A percentile compares a stretch with the other conserved stretches of the same genome.
Evolutionary conservation across 441 rosid species (phyloP).

Genomic region (Caryocar brasiliense): DNA sequence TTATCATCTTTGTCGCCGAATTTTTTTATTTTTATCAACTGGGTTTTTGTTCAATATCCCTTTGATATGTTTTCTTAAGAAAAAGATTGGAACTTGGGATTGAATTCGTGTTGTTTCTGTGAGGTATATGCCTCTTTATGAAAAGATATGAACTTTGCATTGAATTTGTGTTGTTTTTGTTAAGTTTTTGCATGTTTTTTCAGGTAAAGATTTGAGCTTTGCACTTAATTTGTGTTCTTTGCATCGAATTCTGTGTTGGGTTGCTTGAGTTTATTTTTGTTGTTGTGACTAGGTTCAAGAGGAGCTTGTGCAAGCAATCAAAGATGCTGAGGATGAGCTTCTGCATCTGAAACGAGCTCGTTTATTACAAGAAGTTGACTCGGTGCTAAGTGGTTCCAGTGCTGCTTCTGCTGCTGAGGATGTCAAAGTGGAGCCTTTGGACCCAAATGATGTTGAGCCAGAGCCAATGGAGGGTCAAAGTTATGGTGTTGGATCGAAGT

Average conservation of each 20-base stretch:
- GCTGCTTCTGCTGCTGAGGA: slow-evolving; percentile 15
- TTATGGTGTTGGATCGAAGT: slow-evolving; percentile 50
- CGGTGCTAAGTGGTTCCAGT: slow-evolving; percentile 19
- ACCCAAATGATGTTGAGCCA: slow-evolving; percentile 33
- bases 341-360: slow-evolving; percentile 71
- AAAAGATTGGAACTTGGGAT: too few species aligned
- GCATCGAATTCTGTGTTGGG: neutral
- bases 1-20: too few species aligned
- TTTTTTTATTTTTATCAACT: too few species aligned
- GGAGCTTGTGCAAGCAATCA: slow-evolving; percentile 59
- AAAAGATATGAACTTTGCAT: too few species aligned
- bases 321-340: slow-evolving; percentile 78
- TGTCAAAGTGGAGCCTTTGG: slow-evolving; percentile 41
- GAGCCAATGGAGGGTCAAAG: slow-evolving; percentile 35
- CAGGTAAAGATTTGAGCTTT: too few species aligned
- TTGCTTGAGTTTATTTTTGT: slow-evolving; percentile 1
- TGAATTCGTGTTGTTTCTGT: too few species aligned
- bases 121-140: too few species aligned
- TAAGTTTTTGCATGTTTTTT: too few species aligned
- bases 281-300: slow-evolving; percentile 54
- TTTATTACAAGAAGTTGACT: slow-evolving; percentile 62
- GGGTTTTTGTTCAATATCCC: too few species aligned
- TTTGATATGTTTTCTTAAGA: too few species aligned
- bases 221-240: slow-evolving; percentile 3
- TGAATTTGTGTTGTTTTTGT: too few species aligned